Base-by-base conservation (phyloP, 2,329 filamentous ascomycete genomes). In the Fusarium humuli region DNA sequence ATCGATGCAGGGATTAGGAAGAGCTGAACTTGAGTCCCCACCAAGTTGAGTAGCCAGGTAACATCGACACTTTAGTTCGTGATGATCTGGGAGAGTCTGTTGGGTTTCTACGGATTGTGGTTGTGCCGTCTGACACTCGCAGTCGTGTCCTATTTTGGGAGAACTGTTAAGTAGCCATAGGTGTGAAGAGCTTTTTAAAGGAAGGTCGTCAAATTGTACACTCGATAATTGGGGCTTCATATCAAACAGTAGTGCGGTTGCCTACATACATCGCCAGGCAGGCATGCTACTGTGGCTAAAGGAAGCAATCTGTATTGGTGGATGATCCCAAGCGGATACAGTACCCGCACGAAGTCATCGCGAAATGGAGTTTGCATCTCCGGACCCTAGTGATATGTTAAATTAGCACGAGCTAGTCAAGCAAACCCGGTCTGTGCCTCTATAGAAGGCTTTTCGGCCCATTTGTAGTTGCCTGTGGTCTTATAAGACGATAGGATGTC, bases 61-160 rank as follows among this genome's bases (percentile, higher is more conserved):
- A 58, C 47, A 41, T 37, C 34, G 34, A 57, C 46, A 23, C 42
- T 42, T 40, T 34, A 42, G 29, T 48, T 41, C 45, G 46, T 42
- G 48, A 61, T 61, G 66, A 49, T 48, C 57, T 41, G 55, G 53
- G 32, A 49, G 44, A 59, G 22, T 20, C 37, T 49, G n/a, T 22
- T 45, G 46, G 32, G 20, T 12, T 65, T 25, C 13, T 25, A 47
- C 72, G 68, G 68, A 58, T 41, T 18, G 64, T 69, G 70, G 61
- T 74, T 75, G 42, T 23, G 47, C 73, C 73, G 70, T 70, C 73
- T 75, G 68, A 75, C 72, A 56, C 40, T 71, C 65, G 61, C 57
- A 58, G 52, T 70, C 40, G 22, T 73, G 44, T 37, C 65, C 68
- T 27, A 59, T 69, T 62, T 61, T 22, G 50, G 57, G 34, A 54